These are phyloP conservation scores for Plantago coronopus DNA, from an alignment of 305 asterid species.

Conservation along the genomic window DNA sequence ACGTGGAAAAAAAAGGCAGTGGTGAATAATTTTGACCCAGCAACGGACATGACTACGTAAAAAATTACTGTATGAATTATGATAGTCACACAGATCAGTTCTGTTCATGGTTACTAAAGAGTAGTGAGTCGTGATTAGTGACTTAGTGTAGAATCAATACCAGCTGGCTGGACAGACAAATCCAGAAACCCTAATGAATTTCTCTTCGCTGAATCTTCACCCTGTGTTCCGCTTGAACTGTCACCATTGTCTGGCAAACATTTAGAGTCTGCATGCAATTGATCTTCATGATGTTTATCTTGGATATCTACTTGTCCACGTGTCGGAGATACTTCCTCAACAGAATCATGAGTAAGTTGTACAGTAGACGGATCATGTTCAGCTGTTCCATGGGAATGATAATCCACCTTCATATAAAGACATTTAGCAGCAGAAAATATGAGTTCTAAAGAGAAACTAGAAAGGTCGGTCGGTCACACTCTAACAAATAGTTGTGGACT, in stretches of 20 bases:
- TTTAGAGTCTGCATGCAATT: constrained; percentile 14
- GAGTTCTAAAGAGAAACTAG: background rate
- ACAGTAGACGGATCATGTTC: constrained; percentile 13
- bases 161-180: constrained; percentile 36
- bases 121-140: no score
- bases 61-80: no score
- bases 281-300: constrained; percentile 17
- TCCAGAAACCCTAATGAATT: constrained; percentile 22
- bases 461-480: no score
- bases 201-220: constrained; percentile 21
- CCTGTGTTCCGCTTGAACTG: constrained; percentile 10
- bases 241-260: constrained; percentile 26
- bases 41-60: no score
- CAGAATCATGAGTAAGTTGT: constrained; percentile 8
- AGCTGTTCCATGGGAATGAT: constrained; percentile 19
- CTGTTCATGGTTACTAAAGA: background rate
- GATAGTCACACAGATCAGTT: no score
- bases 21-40: no score
- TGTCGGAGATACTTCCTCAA: constrained; percentile 11
- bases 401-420: constrained; percentile 20
- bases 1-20: no score
- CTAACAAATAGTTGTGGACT: no score
- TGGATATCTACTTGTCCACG: constrained; percentile 22
- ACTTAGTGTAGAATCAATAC: constrained; percentile 27
- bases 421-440: background rate